Percentiles rank a stretch among this genome's conserved stretches.
Evolutionary conservation across 768 basidiomycete species (phyloP).

Genomic region (Cystoderma amianthinum): DNA sequence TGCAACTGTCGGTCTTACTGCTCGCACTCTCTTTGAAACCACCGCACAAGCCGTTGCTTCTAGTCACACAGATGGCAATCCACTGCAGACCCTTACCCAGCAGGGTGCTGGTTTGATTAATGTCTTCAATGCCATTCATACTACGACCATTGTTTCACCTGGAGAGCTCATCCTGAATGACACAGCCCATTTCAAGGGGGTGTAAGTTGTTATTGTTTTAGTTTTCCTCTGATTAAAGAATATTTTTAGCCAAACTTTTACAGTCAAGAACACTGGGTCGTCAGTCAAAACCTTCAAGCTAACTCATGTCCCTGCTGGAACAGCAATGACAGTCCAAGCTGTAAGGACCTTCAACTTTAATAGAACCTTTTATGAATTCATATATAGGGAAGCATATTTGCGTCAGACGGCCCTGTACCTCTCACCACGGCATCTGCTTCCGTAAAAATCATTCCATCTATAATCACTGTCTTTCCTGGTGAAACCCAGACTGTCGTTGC

Average conservation of each 20-base stretch:
- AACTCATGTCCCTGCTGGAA: conserved; percentile 50
- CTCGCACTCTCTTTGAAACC: conserved; percentile 36
- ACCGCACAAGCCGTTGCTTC: conserved; percentile 37
- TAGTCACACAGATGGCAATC: conserved; percentile 39
- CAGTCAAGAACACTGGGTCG: conserved; percentile 42
- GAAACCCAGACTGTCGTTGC: conserved; percentile 31
- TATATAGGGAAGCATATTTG: conserved; percentile 29
- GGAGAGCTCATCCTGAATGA: conserved; percentile 59
- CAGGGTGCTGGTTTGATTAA: conserved; percentile 54
- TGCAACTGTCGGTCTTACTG: conserved; percentile 15
- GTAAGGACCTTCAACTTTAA: conserved; percentile 16
- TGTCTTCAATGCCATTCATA: conserved; percentile 49
- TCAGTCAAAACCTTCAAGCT: conserved; percentile 36
- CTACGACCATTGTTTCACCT: conserved; percentile 44
- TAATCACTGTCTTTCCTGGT: conserved; percentile 39
- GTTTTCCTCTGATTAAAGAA: neutral
- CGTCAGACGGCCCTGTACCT: conserved; percentile 42
- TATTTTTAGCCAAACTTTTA: conserved; percentile 35
- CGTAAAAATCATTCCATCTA: conserved; percentile 35
- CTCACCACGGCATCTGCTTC: conserved; percentile 35
- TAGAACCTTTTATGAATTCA: neutral
- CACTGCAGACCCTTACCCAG: conserved; percentile 43
- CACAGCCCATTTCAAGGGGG: conserved; percentile 43
- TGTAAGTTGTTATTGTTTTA: conserved; percentile 22
- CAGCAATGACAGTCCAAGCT: conserved; percentile 37